Conservation (phyloP, 768 basidiomycete genomes). For the Agrocybe pediades region DNA sequence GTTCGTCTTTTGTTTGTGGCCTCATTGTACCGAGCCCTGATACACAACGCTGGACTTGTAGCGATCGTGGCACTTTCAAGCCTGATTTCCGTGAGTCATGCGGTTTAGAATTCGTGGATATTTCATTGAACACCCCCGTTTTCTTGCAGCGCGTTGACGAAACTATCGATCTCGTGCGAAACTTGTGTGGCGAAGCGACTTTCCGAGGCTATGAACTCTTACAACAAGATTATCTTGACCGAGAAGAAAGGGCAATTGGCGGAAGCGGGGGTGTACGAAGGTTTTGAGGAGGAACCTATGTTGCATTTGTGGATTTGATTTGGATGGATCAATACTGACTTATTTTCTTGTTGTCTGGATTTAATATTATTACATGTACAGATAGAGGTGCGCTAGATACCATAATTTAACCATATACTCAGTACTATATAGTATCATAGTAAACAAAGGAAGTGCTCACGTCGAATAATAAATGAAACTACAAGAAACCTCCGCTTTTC, state of each 20-base stretch:
- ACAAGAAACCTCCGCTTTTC: conserved; percentile 69
- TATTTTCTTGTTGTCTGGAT: too few species aligned
- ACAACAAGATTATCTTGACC: conserved; percentile 36
- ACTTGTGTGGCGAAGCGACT: conserved; percentile 42
- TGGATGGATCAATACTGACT: neutral
- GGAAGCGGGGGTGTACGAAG: conserved; percentile 10
- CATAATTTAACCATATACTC: neutral
- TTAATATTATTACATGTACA: neutral
- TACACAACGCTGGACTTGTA: conserved; percentile 2
- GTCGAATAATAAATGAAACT: neutral
- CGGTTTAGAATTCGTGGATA: too few species aligned
- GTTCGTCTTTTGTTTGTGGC: conserved; percentile 15
- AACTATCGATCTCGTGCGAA: conserved; percentile 37
- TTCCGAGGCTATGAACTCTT: conserved; percentile 40
- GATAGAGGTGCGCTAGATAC: too few species aligned
- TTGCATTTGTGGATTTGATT: too few species aligned
- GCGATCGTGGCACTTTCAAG: conserved; percentile 42
- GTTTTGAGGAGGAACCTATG: neutral
- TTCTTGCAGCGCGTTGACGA: conserved; percentile 39
- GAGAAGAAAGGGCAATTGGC: conserved; percentile 38
- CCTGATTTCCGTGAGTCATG: conserved; percentile 40
- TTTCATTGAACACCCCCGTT: neutral
- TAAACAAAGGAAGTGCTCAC: neutral
- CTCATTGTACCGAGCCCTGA: neutral
- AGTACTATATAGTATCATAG: too few species aligned